Conservation (phyloP, 176 grass and related monocot genomes). For the sorghum (Sorghum bicolor) region Sorghum_bicolor_NCBIv3 NC_012872.2:67447501-67448000, state of each 20-base stretch:
- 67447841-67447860: slow-evolving; percentile 42
- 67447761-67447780: slow-evolving; percentile 97
- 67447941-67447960: slow-evolving; percentile 83
- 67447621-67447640: slow-evolving; percentile 54
- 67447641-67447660: slow-evolving; percentile 40
- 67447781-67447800: slow-evolving; percentile 94
- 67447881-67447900: slow-evolving; percentile 49
- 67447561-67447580: slow-evolving; percentile 64
- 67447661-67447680: slow-evolving; percentile 25
- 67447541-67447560: slow-evolving; percentile 56
- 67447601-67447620: slow-evolving; percentile 31
- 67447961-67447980: slow-evolving; percentile 73
- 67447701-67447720: not conserved
- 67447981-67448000: slow-evolving; percentile 78
- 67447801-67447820: slow-evolving; percentile 59
- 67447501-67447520: not conserved
- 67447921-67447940: slow-evolving; percentile 34
- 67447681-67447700: slow-evolving; percentile 14
- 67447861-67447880: slow-evolving; percentile 36
- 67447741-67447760: slow-evolving; percentile 21
- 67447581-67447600: slow-evolving; percentile 64
- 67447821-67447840: slow-evolving; percentile 27
- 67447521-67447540: slow-evolving; percentile 23
- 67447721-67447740: not conserved
- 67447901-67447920: slow-evolving; percentile 26